Evolutionary conservation across 495 filamentous ascomycete species (phyloP).

Genomic region (Podospora sp.): DNA sequence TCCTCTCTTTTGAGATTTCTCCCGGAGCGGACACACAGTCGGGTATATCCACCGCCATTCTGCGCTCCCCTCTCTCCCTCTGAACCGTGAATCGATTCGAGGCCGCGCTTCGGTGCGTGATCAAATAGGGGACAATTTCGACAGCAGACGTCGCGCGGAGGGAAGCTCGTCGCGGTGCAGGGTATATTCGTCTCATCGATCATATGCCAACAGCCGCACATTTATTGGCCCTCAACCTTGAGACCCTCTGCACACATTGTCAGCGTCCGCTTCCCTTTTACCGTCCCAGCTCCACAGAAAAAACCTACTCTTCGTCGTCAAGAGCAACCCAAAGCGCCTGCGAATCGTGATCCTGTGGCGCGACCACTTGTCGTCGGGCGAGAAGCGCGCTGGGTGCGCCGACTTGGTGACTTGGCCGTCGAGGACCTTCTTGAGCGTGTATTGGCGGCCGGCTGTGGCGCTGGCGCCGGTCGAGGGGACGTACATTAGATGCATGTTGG

Average conservation of each 20-base stretch:
- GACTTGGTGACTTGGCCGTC: conserved; percentile 85
- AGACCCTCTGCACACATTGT: background rate
- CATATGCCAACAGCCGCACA: background rate
- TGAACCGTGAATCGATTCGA: background rate
- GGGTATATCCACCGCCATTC: conserved; percentile 6
- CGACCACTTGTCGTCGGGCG: conserved; percentile 97
- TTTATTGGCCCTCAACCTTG: conserved; percentile 1
- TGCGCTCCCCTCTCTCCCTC: background rate
- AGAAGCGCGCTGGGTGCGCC: conserved; percentile 95
- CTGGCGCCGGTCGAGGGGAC: conserved; percentile 73
- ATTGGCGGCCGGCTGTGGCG: conserved; percentile 47
- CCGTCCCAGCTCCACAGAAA: background rate
- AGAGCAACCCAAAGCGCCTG: conserved; percentile 82
- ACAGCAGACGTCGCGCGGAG: background rate
- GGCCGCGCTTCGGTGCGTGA: too few relatives aligned
- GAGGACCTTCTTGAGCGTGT: conserved; percentile 84
- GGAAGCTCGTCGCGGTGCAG: background rate
- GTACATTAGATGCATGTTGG: conserved; percentile 83
- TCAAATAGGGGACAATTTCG: background rate
- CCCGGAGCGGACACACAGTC: background rate
- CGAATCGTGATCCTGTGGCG: conserved; percentile 91
- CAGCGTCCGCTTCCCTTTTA: background rate
- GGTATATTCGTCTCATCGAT: background rate
- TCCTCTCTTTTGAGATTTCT: background rate
- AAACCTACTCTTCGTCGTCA: conserved; percentile 78